Conservation (phyloP, 805 yeast species). For the Candida ponderosae region DNA sequence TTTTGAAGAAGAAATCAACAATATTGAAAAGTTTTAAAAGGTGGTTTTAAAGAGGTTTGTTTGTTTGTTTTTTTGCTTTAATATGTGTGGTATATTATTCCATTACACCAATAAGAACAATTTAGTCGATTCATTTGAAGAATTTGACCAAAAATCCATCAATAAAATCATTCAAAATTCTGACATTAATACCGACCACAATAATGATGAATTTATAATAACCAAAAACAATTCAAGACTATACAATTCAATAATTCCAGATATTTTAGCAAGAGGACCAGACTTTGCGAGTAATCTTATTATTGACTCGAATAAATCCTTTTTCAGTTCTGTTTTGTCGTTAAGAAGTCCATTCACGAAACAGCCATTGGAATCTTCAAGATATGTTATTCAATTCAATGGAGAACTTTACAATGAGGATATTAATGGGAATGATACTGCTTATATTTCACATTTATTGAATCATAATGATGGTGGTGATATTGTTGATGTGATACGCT, state of each 20-base stretch:
- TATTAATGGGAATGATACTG: constrained; percentile 57
- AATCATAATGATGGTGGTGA: constrained; percentile 16
- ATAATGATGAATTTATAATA: constrained; percentile 1
- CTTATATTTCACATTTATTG: constrained; percentile 36
- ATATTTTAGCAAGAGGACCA: constrained; percentile 56
- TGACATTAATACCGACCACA: too few relatives aligned
- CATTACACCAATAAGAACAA: constrained; percentile 14
- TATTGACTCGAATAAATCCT: constrained; percentile 5
- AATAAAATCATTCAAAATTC: neutral
- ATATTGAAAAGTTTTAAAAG: too few relatives aligned
- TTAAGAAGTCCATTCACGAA: constrained; percentile 68
- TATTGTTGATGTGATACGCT: constrained; percentile 32
- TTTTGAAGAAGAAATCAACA: too few relatives aligned
- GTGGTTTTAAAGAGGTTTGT: too few relatives aligned
- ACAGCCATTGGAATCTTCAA: constrained; percentile 52
- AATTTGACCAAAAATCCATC: constrained; percentile 9
- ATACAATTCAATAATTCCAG: constrained; percentile 32
- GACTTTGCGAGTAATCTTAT: constrained; percentile 35
- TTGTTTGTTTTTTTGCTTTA: neutral
- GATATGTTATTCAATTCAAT: constrained; percentile 64
- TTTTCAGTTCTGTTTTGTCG: constrained; percentile 59
- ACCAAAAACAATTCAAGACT: too few relatives aligned
- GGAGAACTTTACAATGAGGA: constrained; percentile 79
- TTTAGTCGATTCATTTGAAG: constrained; percentile 9
- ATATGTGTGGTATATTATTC: constrained; percentile 53